Conservation (phyloP, 106 monocot species). For the Dendrobium nobile region DNA sequence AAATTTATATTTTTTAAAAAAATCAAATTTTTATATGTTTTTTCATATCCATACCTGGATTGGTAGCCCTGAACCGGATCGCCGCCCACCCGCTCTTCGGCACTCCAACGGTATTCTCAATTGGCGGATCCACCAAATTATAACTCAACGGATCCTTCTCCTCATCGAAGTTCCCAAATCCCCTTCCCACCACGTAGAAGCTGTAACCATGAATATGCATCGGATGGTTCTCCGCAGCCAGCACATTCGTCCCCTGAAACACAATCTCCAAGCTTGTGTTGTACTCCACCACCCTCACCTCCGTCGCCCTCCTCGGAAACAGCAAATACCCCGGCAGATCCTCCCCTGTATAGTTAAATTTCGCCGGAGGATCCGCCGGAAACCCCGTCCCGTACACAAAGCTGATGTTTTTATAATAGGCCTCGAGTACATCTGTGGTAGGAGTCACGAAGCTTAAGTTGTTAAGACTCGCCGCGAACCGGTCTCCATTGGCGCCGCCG, state of each 20-base stretch:
- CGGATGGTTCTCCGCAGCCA: constrained; percentile 45
- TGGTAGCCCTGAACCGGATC: constrained; percentile 32
- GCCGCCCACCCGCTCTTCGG: constrained; percentile 47
- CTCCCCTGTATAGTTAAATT: constrained; percentile 16
- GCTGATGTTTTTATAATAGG: constrained; percentile 19
- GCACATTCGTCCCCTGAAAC: constrained; percentile 48
- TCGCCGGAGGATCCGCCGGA: constrained; percentile 12
- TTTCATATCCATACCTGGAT: constrained; percentile 34
- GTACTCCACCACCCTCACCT: constrained; percentile 48
- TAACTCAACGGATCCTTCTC: constrained; percentile 31
- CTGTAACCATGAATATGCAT: constrained; percentile 65
- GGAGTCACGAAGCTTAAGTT: constrained; percentile 22
- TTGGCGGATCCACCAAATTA: constrained; percentile 53
- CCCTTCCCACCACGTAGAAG: constrained; percentile 59
- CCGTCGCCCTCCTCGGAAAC: constrained; percentile 17
- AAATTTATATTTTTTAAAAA: no score
- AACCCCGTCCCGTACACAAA: constrained; percentile 23
- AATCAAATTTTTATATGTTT: not conserved
- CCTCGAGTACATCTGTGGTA: constrained; percentile 9
- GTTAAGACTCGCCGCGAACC: constrained; percentile 17
- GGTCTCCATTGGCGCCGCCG: not conserved
- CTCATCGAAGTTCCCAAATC: constrained; percentile 56
- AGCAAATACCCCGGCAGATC: not conserved
- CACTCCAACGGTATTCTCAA: constrained; percentile 33
- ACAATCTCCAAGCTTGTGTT: constrained; percentile 43